Base-by-base conservation (phyloP, 768 basidiomycete species). In the Lactifluus pinguis region DNA sequence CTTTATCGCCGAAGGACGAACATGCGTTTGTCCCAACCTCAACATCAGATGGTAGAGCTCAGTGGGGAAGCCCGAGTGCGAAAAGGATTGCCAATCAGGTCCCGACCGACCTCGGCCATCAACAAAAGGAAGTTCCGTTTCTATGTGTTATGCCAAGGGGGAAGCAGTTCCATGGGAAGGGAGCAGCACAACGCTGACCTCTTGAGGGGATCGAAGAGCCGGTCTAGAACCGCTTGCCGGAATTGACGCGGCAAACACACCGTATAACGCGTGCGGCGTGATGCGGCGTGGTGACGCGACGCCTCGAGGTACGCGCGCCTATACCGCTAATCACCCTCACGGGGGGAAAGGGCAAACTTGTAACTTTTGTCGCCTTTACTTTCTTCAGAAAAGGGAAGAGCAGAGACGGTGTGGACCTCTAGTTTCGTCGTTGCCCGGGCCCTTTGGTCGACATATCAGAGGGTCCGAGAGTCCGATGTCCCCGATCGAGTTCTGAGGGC, bases 321-420 rank as follows among this genome's bases (percentile, higher is more conserved):
- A 49, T 41, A 15, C 47, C 42, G 50, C 30, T n/a, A 30, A 62
- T 80, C 75, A 80, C 78, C 36, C 79, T 68, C 25, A 25, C 25
- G 25, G 1, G 78, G 70, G 19, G 62, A 45, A 45, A 45, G 44
- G 44, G 44, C 15, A 17, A 15, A 42, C 14, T 42, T 45, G 44
- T 9, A 45, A 45, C 66, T 68, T 42, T 68, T 68, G 66, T 77
- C 77, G 76, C 78, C 77, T 55, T 75, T 76, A 78, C 77, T 55
- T 75, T 76, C 64, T 79, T 78, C 6, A 82, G 71, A 0, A 83
- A 70, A 6, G 80, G 80, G 3, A 83, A 71, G 71, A 81, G 80
- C n/a, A 81, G 80, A 64, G 81, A 79, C 14, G 48, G 14, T 47
- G 21, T 36, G 44, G 13, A 47, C 19, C 25, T 2, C 25, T 36